Conservation (phyloP, 768 basidiomycete species). For the Phaeolepiota aurea region DNA sequence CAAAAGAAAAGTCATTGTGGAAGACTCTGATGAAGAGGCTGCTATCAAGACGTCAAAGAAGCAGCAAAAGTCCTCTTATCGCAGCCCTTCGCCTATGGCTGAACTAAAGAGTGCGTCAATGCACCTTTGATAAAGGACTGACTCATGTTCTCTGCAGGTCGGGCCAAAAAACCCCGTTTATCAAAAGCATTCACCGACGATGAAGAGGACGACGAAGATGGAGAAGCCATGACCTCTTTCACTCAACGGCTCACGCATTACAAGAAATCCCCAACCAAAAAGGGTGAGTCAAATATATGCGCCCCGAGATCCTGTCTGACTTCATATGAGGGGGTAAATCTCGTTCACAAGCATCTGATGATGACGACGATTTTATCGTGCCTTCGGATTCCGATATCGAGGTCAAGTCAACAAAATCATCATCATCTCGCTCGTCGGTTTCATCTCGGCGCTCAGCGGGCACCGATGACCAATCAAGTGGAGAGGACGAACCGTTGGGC, state of each 20-base stretch:
- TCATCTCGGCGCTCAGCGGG: constrained; percentile 25
- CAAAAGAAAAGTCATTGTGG: constrained; percentile 64
- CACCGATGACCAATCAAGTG: constrained; percentile 21
- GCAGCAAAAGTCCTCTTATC: constrained; percentile 16
- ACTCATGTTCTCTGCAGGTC: constrained; percentile 21
- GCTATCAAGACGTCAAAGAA: constrained; percentile 11
- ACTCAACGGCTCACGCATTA: constrained; percentile 54
- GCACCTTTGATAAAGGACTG: background rate
- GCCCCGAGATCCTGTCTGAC: too few relatives aligned
- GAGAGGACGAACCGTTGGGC: constrained; percentile 19
- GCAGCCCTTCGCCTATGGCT: constrained; percentile 30
- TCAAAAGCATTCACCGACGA: constrained; percentile 37
- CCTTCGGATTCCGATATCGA: constrained; percentile 60
- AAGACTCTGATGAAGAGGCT: constrained; percentile 58
- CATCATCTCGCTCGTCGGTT: constrained; percentile 40
- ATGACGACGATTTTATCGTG: constrained; percentile 70
- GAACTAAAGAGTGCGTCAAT: constrained; percentile 19
- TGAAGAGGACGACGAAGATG: constrained; percentile 47
- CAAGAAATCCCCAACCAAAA: constrained; percentile 54
- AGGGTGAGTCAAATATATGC: constrained; percentile 39
- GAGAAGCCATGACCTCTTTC: constrained; percentile 36
- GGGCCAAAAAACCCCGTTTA: constrained; percentile 55
- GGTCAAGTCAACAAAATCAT: constrained; percentile 34
- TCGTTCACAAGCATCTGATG: constrained; percentile 20
- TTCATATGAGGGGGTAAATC: constrained; percentile 24